Percentiles rank a stretch among this genome's conserved stretches.
Evolutionary conservation across 2,329 filamentous ascomycete genomes (phyloP).

Genomic region (Trichoderma sp.): DNA sequence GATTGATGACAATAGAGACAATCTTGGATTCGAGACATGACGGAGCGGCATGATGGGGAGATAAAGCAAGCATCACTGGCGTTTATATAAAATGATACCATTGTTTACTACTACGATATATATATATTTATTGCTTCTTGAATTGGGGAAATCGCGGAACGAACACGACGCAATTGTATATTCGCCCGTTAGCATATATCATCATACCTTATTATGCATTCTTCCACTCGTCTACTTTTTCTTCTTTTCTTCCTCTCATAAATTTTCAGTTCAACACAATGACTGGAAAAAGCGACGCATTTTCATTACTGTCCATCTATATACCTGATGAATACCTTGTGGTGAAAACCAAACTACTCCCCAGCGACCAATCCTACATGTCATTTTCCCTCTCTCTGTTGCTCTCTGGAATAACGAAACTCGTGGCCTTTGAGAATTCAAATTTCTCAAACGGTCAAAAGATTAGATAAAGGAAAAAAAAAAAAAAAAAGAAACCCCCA

Average conservation of each 20-base stretch:
- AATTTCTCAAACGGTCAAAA: not conserved
- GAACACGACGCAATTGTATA: not conserved
- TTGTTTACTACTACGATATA: not conserved
- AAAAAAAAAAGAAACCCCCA: not conserved
- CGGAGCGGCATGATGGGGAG: not conserved
- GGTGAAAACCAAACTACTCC: not conserved
- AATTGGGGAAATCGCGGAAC: not conserved
- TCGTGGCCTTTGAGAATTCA: not conserved
- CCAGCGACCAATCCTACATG: not conserved
- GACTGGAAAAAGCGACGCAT: not conserved
- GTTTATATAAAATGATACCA: constrained; percentile 15
- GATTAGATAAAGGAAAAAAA: not conserved
- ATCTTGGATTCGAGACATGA: constrained; percentile 50
- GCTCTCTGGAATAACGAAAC: not conserved
- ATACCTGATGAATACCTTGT: not conserved
- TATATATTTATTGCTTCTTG: not conserved
- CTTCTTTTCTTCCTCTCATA: not conserved
- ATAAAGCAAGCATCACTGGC: constrained; percentile 1
- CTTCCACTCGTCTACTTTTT: not conserved
- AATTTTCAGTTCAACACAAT: not conserved
- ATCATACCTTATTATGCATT: not conserved
- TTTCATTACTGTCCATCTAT: constrained; percentile 18
- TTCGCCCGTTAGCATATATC: not conserved
- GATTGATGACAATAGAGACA: constrained; percentile 60
- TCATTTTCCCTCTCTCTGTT: not conserved